Percentiles rank a stretch among this genome's conserved stretches.
These are phyloP conservation scores for Thelephora ganbajun DNA, from an alignment of 768 basidiomycete species.

Conservation along the genomic window DNA sequence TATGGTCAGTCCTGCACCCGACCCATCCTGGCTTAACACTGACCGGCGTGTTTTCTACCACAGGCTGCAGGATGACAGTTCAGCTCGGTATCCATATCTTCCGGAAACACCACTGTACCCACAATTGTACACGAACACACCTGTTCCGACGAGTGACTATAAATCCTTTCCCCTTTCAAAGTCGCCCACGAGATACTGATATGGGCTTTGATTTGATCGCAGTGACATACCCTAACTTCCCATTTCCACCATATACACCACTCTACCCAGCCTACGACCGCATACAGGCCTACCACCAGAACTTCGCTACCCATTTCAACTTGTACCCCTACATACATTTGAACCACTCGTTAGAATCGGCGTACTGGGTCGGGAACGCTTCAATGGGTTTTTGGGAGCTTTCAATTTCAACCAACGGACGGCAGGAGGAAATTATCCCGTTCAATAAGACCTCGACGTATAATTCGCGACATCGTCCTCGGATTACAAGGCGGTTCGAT, in stretches of 20 bases:
- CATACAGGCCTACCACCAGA: slow-evolving; percentile 31
- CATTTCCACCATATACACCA: slow-evolving; percentile 35
- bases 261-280: slow-evolving; percentile 35
- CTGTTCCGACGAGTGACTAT: slow-evolving; percentile 28
- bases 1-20: slow-evolving; percentile 34
- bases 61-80: slow-evolving; percentile 22
- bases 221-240: slow-evolving; percentile 41
- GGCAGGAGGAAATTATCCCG: slow-evolving; percentile 10
- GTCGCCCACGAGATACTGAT: too few relatives aligned
- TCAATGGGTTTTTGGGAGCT: slow-evolving; percentile 31
- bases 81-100: slow-evolving; percentile 27
- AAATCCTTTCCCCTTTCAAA: neutral
- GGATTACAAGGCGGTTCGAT: slow-evolving; percentile 21
- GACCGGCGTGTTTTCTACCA: too few relatives aligned
- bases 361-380: slow-evolving; percentile 29
- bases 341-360: slow-evolving; percentile 27
- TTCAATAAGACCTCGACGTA: slow-evolving; percentile 7
- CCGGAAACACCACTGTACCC: slow-evolving; percentile 46
- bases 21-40: neutral
- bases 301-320: slow-evolving; percentile 25
- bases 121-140: slow-evolving; percentile 37
- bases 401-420: slow-evolving; percentile 14
- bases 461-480: too few relatives aligned
- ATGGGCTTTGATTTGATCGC: neutral
- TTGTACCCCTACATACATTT: slow-evolving; percentile 26